A percentile compares a stretch with the other conserved stretches of the same genome.
These are phyloP conservation scores for Penicillium brevicompactum DNA, from an alignment of 2,329 filamentous ascomycete species.

Conservation along the genomic window DNA sequence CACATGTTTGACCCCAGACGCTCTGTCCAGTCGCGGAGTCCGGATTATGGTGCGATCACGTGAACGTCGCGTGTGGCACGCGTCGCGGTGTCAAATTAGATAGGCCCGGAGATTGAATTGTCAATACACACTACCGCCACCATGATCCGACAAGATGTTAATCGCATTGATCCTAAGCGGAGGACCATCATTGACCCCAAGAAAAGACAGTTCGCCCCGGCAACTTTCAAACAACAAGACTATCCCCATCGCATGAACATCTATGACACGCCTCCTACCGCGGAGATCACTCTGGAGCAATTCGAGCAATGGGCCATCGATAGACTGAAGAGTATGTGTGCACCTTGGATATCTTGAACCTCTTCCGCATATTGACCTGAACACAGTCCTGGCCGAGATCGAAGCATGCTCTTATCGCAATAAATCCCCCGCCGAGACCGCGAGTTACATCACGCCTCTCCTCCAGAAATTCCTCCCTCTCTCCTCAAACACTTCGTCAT, in stretches of 20 bases:
- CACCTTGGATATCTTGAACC: too few species aligned
- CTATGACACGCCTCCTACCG: slow-evolving; percentile 83
- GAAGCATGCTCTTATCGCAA: slow-evolving; percentile 97
- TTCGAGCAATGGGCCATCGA: slow-evolving; percentile 99
- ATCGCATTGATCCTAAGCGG: slow-evolving; percentile 64
- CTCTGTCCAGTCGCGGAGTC: not conserved
- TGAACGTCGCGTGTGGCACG: slow-evolving; percentile 16
- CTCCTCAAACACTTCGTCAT: slow-evolving; percentile 69
- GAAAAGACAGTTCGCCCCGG: slow-evolving; percentile 81
- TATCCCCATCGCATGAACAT: slow-evolving; percentile 91
- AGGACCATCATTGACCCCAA: slow-evolving; percentile 76
- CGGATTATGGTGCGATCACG: slow-evolving; percentile 7
- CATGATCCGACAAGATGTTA: slow-evolving; percentile 49
- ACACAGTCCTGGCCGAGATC: slow-evolving; percentile 53
- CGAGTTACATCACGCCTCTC: slow-evolving; percentile 78
- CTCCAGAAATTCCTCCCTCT: slow-evolving; percentile 86
- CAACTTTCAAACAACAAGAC: slow-evolving; percentile 72
- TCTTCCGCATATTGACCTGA: slow-evolving; percentile 2
- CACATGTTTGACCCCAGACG: not conserved
- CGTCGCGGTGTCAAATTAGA: slow-evolving; percentile 27
- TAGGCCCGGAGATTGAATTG: not conserved
- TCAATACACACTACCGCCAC: slow-evolving; percentile 5
- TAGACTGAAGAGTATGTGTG: slow-evolving; percentile 69
- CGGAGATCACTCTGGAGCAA: slow-evolving; percentile 92
- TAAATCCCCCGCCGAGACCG: slow-evolving; percentile 78